Base-by-base conservation (phyloP, 2,329 filamentous ascomycete species). In the Aureobasidium sp. region DNA sequence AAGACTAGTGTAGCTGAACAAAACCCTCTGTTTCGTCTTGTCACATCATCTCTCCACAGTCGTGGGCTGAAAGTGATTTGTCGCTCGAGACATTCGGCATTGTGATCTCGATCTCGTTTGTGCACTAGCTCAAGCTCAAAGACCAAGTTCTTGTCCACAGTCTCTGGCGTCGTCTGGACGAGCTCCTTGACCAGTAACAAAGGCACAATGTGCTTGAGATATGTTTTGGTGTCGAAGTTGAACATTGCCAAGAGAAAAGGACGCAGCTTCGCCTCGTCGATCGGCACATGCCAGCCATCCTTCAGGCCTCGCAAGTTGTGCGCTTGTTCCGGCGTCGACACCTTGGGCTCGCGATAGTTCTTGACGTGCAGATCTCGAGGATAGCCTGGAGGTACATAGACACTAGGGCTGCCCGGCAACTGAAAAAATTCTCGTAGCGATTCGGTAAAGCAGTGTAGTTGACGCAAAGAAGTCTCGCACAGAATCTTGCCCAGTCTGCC, bases 141-240 rank as follows among this genome's bases (percentile, higher is more conserved):
- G 0, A 67, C 37, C 6, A 70, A 51, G 37, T 70, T 70, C 34
- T 66, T 64, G 12, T 57, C 20, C n/a, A 61, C 52, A 22, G 66
- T 65, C 5, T 66, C 66, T 0, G 67, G 61, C 1, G 62, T 59
- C 1, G 65, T 62, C 1, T 63, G 49, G 2, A 72, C 62, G 6
- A 68, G 64, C 20, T 64, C 58, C 39, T 67, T 67, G 2, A 69
- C 68, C 15, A 78, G 68, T 5, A 78, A 68, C 0, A 77, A 64
- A 0, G 75, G 73, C 0, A 67, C 70, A 15, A 79, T 64, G 64
- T 75, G 73, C 29, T 74, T 73, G 64, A 77, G 67, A 44, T 75
- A 78, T 1, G 66, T 64, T 44, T 68, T 70, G 1, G 73, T 74
- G 64, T 67, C 70, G 15, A 78, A 72, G 45, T 78, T 75, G 66